Evolutionary conservation across 306 rosid species (phyloP).

Genomic region (Acacia acuminata): DNA sequence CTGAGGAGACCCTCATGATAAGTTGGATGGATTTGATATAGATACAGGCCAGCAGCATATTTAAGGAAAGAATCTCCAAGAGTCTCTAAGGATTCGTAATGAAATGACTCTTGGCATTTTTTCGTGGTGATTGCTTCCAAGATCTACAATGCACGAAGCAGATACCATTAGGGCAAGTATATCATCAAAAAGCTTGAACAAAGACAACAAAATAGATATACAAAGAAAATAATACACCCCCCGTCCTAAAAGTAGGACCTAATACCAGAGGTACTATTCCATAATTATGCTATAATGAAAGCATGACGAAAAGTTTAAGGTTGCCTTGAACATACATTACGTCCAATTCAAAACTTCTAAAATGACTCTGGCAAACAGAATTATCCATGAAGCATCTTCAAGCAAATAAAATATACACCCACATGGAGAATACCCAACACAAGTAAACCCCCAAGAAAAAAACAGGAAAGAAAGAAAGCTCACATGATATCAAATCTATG

Average conservation of each 20-base stretch:
- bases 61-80: slow-evolving; percentile 95
- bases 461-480: neutral
- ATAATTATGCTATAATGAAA: neutral
- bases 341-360: neutral
- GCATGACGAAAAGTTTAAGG: neutral
- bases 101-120: slow-evolving; percentile 67
- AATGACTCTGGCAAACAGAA: neutral
- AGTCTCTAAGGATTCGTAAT: slow-evolving; percentile 85
- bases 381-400: neutral
- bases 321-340: neutral
- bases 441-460: neutral
- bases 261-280: neutral
- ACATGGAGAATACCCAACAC: neutral
- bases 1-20: slow-evolving; percentile 81
- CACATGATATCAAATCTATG: neutral
- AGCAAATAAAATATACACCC: neutral
- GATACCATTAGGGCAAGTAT: slow-evolving; percentile 11
- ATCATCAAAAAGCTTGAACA: neutral
- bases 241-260: no score
- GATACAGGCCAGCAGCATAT: slow-evolving; percentile 73
- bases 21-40: slow-evolving; percentile 51
- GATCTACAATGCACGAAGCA: slow-evolving; percentile 47
- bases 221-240: neutral
- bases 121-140: slow-evolving; percentile 88
- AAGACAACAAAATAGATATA: neutral